Evolutionary conservation across 2,329 filamentous ascomycete species (phyloP), one percentile per base, ranked within the genome.

Genomic region (Thelonectria rubi): DNA sequence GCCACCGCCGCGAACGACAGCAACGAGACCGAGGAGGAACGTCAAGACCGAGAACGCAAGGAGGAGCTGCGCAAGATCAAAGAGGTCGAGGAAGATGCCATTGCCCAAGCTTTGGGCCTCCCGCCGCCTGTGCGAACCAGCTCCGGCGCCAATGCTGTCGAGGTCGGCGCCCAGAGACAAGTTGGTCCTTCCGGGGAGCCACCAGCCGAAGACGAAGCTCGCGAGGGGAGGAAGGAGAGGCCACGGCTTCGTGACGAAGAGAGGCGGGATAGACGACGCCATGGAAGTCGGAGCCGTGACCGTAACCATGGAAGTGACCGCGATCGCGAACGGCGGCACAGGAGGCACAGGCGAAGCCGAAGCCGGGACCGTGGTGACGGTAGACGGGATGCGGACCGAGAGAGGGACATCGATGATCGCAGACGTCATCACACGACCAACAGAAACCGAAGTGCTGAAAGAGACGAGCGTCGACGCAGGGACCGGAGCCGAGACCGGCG

Each of bases 51-150:
- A 63, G 85, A 90, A 73, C 84, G 91, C 55, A 88, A 87, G 63
- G 91, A 93, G 71, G 94, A 97, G 77, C 84, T 95, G 69, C 86
- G 88, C 69, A 88, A 85, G 68, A 85, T 97, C 74, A 97, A 97
- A 73, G 91, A 97, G 76, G 92, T 91, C 0, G 95, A 99, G 73
- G 92, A 97, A 74, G 94, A 97, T 75, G 95, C 94, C 1, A 89
- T 98, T 74, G 89, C 93, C 3, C 84, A 82, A 46, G 94, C 94
- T 0, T 80, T 99, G 55, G 95, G 95, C 0, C 79, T 97, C 30
- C 93, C 92, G 0, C 83, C 91, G 2, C 86, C 89, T 1, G 79
- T 83, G 7, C 82, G 86, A 53, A 84, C 86, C 50, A 80, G 81
- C 1, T 85, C 84, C 1, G 86, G 84, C 4, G 84, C 85, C 3